A percentile compares a stretch with the other conserved stretches of the same genome.
Evolutionary conservation across 2,329 filamentous ascomycete species (phyloP).

Genomic region (Teratosphaeria pseudoeucalypti): DNA sequence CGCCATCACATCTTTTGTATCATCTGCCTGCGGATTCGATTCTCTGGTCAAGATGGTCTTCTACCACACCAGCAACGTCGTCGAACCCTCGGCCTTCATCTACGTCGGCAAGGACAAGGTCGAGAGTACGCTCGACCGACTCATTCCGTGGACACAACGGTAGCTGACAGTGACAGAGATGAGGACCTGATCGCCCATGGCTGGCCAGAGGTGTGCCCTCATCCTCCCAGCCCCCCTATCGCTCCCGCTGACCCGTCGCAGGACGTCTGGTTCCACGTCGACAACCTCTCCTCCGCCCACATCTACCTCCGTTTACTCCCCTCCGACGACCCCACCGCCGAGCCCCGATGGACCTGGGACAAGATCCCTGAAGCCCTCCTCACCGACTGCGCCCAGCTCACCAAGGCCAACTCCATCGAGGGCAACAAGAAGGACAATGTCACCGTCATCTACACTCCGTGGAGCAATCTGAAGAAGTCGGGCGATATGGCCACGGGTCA

Average conservation of each 20-base stretch:
- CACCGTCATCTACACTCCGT: slow-evolving; percentile 93
- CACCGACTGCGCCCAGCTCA: slow-evolving; percentile 87
- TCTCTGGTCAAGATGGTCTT: slow-evolving; percentile 61
- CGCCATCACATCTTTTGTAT: no score
- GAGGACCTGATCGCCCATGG: slow-evolving; percentile 93
- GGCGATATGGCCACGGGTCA: slow-evolving; percentile 93
- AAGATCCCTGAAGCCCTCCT: slow-evolving; percentile 71
- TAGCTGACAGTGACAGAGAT: slow-evolving; percentile 48
- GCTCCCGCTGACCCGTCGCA: background rate
- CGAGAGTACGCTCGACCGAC: slow-evolving; percentile 59
- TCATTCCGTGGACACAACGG: slow-evolving; percentile 4
- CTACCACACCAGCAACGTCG: slow-evolving; percentile 83
- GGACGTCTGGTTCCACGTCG: slow-evolving; percentile 98
- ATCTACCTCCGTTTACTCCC: slow-evolving; percentile 71
- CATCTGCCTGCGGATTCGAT: no score
- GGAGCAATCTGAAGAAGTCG: slow-evolving; percentile 92
- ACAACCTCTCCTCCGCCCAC: slow-evolving; percentile 93
- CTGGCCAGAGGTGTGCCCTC: slow-evolving; percentile 54
- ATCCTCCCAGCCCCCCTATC: background rate
- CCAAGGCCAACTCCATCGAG: slow-evolving; percentile 98
- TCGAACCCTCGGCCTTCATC: slow-evolving; percentile 72
- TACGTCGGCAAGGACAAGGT: slow-evolving; percentile 99
- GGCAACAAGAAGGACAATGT: slow-evolving; percentile 99
- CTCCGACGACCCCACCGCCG: background rate
- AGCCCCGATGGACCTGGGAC: background rate